Evolutionary conservation across 1,284 basidiomycete genomes (phyloP), one percentile per base, ranked within the genome.

Genomic region (Cutaneotrichosporon daszewskae): DNA sequence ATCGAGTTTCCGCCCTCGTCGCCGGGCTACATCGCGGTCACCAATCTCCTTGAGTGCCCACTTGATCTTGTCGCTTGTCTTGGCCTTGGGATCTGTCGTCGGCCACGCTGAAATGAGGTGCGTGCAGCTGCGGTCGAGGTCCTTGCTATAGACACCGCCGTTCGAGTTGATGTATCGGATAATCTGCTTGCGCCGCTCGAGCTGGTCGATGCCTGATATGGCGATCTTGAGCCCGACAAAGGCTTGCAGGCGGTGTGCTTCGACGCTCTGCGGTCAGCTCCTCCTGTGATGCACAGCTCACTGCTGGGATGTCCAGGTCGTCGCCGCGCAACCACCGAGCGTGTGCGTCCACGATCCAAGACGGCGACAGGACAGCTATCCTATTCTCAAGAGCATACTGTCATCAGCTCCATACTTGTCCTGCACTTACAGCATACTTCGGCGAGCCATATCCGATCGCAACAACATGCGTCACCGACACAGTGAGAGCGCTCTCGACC

Each of bases 131-230:
- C 63, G 51, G 40, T 69, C 66, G 16, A 72, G 55, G 38, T 65
- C 64, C 51, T 66, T 68, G 14, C 57, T 58, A 52, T 72, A 72
- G 17, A 51, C 44, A 0, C 67, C 69, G 23, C 69, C 69, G 37
- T 54, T 45, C 4, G 18, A 17, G 25, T 53, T 49, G 43, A 72
- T 64, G n/a, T 51, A 49, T 16, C 53, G 26, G 31, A 68, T 58
- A 17, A 70, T 49, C 32, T 60, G 46, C 40, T 62, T 62, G 12
- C 69, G 61, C 8, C 59, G 52, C 23, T 63, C 62, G 32, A 66
- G 64, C 65, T 54, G 47, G 32, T 67, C 60, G 27, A 69, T 58
- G 13, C 65, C 59, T 3, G 64, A 58, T 37, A 71, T 60, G 33
- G 62, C 50, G 28, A 71, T 65, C 31, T 52, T 55, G 32, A 67